Conservation (phyloP, 2,329 filamentous ascomycete genomes). For the Acrodontium crateriforme region DNA sequence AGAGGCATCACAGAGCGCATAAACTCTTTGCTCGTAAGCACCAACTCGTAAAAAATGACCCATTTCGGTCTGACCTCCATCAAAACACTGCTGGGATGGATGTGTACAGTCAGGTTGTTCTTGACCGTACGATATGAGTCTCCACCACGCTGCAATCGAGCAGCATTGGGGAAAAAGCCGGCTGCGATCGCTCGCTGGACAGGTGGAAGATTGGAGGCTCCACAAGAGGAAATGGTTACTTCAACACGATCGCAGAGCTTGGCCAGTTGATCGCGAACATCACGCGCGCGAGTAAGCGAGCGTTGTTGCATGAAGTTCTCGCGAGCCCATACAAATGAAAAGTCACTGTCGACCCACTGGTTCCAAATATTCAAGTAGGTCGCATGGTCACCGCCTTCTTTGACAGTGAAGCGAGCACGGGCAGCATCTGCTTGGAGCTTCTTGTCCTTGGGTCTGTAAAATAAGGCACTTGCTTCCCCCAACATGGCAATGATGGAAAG, state of each 20-base stretch:
- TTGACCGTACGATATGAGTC: conserved; percentile 86
- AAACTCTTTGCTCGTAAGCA: conserved; percentile 79
- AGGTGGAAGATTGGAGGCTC: conserved; percentile 56
- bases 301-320: conserved; percentile 93
- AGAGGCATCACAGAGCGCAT: conserved; percentile 81
- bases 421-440: conserved; percentile 92
- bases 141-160: conserved; percentile 66
- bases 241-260: conserved; percentile 91
- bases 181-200: conserved; percentile 81
- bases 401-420: conserved; percentile 72
- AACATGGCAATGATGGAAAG: conserved; percentile 92
- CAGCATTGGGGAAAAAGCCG: conserved; percentile 90
- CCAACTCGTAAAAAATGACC: conserved; percentile 76
- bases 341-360: conserved; percentile 88
- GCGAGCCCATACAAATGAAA: conserved; percentile 69
- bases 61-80: conserved; percentile 71
- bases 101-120: conserved; percentile 72
- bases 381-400: conserved; percentile 80
- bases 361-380: conserved; percentile 88
- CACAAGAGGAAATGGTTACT: conserved; percentile 51
- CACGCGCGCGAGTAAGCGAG: conserved; percentile 72
- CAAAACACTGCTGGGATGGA: conserved; percentile 79
- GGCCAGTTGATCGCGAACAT: conserved; percentile 82
- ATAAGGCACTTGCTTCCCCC: conserved; percentile 73
- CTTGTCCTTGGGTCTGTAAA: conserved; percentile 93